phyloP scores from a whole-genome alignment of 2,329 filamentous ascomycete species.

The Phoma sp. region DNA sequence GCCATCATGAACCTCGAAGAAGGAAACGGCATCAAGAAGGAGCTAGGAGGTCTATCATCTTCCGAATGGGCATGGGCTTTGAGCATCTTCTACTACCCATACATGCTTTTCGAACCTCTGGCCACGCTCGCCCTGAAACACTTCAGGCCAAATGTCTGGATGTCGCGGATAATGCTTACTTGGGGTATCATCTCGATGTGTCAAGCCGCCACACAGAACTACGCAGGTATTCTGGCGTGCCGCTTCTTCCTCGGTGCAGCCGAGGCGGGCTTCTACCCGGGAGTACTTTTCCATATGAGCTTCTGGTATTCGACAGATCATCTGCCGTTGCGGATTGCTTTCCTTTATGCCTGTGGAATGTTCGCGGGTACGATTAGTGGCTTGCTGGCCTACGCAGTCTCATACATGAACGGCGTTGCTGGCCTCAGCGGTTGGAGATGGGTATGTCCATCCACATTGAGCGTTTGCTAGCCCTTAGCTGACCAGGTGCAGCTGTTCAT shows the following conservation, averaged over 20 bases:
- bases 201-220: constrained; percentile 54
- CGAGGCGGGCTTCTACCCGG: constrained; percentile 40
- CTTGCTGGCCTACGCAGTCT: constrained; percentile 62
- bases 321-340: constrained; percentile 59
- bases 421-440: constrained; percentile 46
- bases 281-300: constrained; percentile 59
- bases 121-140: constrained; percentile 30
- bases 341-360: constrained; percentile 64
- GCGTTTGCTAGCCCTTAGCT: not conserved
- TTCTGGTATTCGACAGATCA: constrained; percentile 66
- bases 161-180: constrained; percentile 32
- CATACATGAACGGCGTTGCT: constrained; percentile 63
- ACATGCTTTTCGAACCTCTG: constrained; percentile 41
- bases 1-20: constrained; percentile 46
- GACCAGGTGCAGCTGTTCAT: constrained; percentile 25
- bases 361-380: constrained; percentile 65
- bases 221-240: constrained; percentile 50
- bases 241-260: constrained; percentile 49
- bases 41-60: constrained; percentile 40
- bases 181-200: constrained; percentile 49
- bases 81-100: constrained; percentile 45
- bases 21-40: constrained; percentile 40
- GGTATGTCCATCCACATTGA: constrained; percentile 19
- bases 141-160: constrained; percentile 30
- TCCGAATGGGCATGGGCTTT: constrained; percentile 44